Conservation (phyloP, 352 stramenopile species). For the Phytophthora boehmeriae region DNA sequence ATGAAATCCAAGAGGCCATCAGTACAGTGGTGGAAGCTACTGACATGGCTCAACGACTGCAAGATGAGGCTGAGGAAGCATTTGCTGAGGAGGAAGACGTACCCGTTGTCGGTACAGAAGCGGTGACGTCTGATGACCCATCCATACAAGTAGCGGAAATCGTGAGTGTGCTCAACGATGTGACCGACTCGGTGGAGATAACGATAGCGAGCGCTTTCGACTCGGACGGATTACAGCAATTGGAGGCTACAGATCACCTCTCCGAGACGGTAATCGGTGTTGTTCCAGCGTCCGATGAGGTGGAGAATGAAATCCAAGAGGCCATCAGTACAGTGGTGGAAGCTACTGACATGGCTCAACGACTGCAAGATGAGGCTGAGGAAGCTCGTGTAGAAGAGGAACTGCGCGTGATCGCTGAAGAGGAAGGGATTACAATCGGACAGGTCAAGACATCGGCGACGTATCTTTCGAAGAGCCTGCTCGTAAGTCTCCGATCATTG, state of each 20-base stretch:
- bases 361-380: conserved; percentile 26
- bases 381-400: conserved; percentile 34
- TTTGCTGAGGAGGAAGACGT: not conserved
- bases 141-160: not conserved
- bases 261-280: conserved; percentile 7
- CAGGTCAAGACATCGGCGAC: conserved; percentile 7
- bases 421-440: conserved; percentile 32
- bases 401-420: conserved; percentile 33
- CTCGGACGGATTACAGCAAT: not conserved
- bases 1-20: conserved; percentile 7
- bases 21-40: conserved; percentile 4
- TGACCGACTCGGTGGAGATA: not conserved
- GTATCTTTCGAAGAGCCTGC: not conserved
- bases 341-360: conserved; percentile 20
- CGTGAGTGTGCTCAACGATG: not conserved
- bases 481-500: not conserved
- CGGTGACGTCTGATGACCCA: not conserved
- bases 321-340: not conserved
- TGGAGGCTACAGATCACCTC: not conserved
- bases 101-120: not conserved
- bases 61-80: conserved; percentile 29
- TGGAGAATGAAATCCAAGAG: conserved; percentile 12
- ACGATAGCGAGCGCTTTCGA: not conserved
- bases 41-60: conserved; percentile 17
- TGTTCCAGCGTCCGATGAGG: conserved; percentile 2